These are phyloP conservation scores for Yarrowia galli DNA, from an alignment of 1,139 yeast species.

Conservation along the genomic window DNA sequence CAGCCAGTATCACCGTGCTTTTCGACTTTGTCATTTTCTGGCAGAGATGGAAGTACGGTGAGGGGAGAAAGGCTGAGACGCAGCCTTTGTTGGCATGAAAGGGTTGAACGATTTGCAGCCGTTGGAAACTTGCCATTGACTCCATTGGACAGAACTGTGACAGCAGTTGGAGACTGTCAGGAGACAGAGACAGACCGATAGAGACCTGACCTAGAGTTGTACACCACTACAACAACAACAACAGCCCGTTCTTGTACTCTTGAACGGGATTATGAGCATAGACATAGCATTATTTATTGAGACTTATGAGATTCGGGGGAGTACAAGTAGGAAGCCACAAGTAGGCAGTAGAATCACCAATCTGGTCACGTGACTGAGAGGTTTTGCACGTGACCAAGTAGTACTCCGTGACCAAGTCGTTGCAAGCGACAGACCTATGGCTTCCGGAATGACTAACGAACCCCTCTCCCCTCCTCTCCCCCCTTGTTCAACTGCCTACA, in stretches of 20 bases:
- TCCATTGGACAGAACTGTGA: no score
- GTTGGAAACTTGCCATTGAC: no score
- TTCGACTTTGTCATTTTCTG: constrained; percentile 36
- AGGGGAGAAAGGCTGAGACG: constrained; percentile 20
- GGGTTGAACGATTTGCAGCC: no score
- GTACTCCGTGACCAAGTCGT: no score
- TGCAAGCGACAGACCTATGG: no score
- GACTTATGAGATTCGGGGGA: not conserved
- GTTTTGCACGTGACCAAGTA: no score
- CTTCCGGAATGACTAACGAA: no score
- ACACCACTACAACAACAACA: not conserved
- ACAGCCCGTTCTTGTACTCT: constrained; percentile 4
- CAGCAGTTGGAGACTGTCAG: no score
- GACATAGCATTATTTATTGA: constrained; percentile 33
- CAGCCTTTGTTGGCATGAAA: constrained; percentile 24
- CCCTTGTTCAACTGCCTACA: constrained; percentile 6
- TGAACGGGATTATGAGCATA: constrained; percentile 10
- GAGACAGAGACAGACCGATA: no score
- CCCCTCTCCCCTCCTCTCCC: not conserved
- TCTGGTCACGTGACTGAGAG: no score
- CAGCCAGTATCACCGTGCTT: constrained; percentile 23
- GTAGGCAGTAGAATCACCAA: no score
- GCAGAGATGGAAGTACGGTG: constrained; percentile 29
- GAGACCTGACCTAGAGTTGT: not conserved
- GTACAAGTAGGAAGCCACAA: no score